phyloP scores from a whole-genome alignment of 768 basidiomycete genomes.

The Calvatia gigantea region DNA sequence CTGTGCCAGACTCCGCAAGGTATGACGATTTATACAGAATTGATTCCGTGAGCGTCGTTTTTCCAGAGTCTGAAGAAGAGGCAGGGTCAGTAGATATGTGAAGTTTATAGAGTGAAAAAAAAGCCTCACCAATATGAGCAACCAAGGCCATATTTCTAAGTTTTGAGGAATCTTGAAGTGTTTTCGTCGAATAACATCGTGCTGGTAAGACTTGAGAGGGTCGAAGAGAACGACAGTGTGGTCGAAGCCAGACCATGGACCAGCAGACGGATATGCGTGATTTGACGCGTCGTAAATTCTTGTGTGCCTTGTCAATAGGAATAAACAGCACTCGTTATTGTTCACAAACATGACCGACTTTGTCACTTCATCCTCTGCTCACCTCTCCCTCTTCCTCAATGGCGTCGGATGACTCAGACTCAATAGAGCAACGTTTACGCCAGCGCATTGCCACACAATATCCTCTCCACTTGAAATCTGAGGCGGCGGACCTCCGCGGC shows the following conservation, averaged over 20 bases:
- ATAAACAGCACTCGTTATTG: slow-evolving; percentile 12
- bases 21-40: slow-evolving; percentile 76
- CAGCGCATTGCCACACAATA: slow-evolving; percentile 31
- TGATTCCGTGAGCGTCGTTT: slow-evolving; percentile 87
- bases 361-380: slow-evolving; percentile 11
- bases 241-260: slow-evolving; percentile 6
- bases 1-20: slow-evolving; percentile 70
- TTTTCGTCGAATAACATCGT: slow-evolving; percentile 28
- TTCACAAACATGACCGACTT: slow-evolving; percentile 6
- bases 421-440: slow-evolving; percentile 40
- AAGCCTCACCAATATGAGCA: slow-evolving; percentile 75
- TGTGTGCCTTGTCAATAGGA: slow-evolving; percentile 1
- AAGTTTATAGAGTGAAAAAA: slow-evolving; percentile 1
- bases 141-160: slow-evolving; percentile 81
- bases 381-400: slow-evolving; percentile 22
- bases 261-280: neutral
- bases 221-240: slow-evolving; percentile 6
- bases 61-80: slow-evolving; percentile 67
- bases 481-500: slow-evolving; percentile 35
- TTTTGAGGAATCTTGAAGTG: slow-evolving; percentile 35
- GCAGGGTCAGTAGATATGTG: slow-evolving; percentile 3
- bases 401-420: slow-evolving; percentile 27
- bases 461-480: slow-evolving; percentile 43
- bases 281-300: neutral
- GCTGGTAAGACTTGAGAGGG: neutral